Conservation (phyloP, 257 asterid species). For the Nicotiana attenuata region DNA sequence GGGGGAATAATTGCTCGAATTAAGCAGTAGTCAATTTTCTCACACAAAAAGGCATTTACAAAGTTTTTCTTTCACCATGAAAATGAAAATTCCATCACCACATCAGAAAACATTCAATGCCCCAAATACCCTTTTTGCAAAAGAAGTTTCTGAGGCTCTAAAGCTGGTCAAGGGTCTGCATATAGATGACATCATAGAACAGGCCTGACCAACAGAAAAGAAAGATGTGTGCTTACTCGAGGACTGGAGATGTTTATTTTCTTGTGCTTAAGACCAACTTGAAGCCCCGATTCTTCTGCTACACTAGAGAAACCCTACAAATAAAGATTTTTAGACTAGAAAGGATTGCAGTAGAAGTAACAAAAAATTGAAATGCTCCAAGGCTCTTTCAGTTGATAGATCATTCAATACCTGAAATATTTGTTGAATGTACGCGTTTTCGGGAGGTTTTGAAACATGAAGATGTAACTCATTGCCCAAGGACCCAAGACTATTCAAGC, state of each 20-base stretch:
- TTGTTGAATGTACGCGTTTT: slow-evolving; percentile 69
- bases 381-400: slow-evolving; percentile 7
- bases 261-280: slow-evolving; percentile 90
- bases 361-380: neutral
- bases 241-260: slow-evolving; percentile 92
- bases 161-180: neutral
- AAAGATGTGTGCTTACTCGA: slow-evolving; percentile 55
- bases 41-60: neutral
- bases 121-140: neutral
- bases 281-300: slow-evolving; percentile 71
- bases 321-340: slow-evolving; percentile 21
- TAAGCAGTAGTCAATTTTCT: neutral
- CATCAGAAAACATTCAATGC: neutral
- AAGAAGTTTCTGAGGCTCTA: slow-evolving; percentile 3
- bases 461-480: slow-evolving; percentile 49
- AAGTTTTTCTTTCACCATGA: neutral
- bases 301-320: slow-evolving; percentile 80
- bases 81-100: neutral
- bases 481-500: slow-evolving; percentile 93
- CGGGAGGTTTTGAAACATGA: slow-evolving; percentile 96
- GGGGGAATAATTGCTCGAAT: neutral
- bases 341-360: slow-evolving; percentile 5
- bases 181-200: neutral
- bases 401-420: slow-evolving; percentile 66
- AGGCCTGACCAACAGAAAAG: slow-evolving; percentile 3